Evolutionary conservation across 2,329 filamentous ascomycete species (phyloP).

Genomic region (Beauveria sp.): DNA sequence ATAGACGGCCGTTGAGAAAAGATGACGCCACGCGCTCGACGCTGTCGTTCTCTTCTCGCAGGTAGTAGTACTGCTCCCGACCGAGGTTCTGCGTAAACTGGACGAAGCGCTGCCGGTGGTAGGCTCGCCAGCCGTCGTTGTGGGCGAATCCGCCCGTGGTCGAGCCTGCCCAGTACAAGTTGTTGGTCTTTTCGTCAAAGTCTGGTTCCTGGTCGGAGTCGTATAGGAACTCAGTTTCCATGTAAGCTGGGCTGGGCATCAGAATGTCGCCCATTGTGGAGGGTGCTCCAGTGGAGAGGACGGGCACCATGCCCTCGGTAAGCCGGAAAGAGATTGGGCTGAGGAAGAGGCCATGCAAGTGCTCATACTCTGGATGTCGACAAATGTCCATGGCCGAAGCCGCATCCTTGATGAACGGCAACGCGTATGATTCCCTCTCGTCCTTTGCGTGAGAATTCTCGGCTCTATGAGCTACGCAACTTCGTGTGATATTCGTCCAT

Average conservation of each 20-base stretch:
- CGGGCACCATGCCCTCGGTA: conserved; percentile 33
- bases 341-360: conserved; percentile 37
- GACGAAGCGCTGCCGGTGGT: conserved; percentile 42
- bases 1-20: conserved; percentile 31
- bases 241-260: conserved; percentile 43
- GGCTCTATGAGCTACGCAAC: conserved; percentile 16
- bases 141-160: conserved; percentile 40
- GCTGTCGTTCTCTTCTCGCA: conserved; percentile 18
- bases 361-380: conserved; percentile 33
- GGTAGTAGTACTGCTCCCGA: conserved; percentile 23
- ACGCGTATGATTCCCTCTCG: conserved; percentile 16
- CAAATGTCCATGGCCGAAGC: conserved; percentile 31
- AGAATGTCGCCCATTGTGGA: conserved; percentile 45
- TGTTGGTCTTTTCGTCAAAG: conserved; percentile 42
- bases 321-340: conserved; percentile 35
- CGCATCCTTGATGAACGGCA: conserved; percentile 30
- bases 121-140: conserved; percentile 29
- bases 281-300: conserved; percentile 36
- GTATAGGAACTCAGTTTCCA: conserved; percentile 35
- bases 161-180: conserved; percentile 50
- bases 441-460: not conserved
- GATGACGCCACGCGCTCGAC: conserved; percentile 17
- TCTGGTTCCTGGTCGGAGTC: conserved; percentile 29
- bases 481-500: conserved; percentile 25
- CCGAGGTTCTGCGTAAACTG: conserved; percentile 26